Conservation (phyloP, 495 filamentous ascomycete species). For the Penicillium verhagenii region DNA sequence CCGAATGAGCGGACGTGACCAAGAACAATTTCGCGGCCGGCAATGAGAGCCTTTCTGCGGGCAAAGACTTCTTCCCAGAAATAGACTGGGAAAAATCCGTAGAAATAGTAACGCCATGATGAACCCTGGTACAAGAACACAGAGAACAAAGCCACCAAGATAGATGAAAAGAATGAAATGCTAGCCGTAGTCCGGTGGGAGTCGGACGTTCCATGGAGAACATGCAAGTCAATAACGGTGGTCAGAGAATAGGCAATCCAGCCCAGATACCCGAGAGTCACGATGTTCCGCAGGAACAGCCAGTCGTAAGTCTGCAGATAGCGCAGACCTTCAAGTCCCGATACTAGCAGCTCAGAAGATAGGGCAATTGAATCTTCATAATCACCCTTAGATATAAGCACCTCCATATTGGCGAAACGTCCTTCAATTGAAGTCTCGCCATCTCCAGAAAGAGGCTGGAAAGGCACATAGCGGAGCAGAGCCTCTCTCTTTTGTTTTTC, state of each 20-base stretch:
- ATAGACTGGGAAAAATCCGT: constrained; percentile 84
- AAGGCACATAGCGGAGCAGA: constrained; percentile 76
- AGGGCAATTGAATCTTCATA: constrained; percentile 74
- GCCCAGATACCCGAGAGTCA: constrained; percentile 90
- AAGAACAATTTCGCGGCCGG: constrained; percentile 68
- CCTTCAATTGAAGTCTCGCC: constrained; percentile 61
- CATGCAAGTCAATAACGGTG: constrained; percentile 86
- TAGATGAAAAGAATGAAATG: constrained; percentile 67
- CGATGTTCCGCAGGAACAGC: constrained; percentile 92
- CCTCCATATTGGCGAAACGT: constrained; percentile 65
- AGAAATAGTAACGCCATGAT: constrained; percentile 84
- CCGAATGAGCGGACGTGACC: constrained; percentile 60
- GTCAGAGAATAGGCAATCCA: constrained; percentile 96
- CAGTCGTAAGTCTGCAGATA: constrained; percentile 98
- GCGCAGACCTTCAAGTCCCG: constrained; percentile 78
- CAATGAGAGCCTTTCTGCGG: constrained; percentile 63
- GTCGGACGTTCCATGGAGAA: constrained; percentile 70
- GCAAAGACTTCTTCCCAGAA: constrained; percentile 98
- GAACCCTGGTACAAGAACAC: constrained; percentile 77
- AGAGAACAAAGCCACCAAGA: constrained; percentile 72
- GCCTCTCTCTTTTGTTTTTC: constrained; percentile 77
- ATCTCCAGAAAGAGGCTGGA: constrained; percentile 54
- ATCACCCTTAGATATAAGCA: constrained; percentile 62
- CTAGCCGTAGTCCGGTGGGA: constrained; percentile 62
- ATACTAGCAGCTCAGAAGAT: constrained; percentile 70